A percentile compares a stretch with the other conserved stretches of the same genome.
These are phyloP conservation scores for Canavalia ensiformis DNA, from an alignment of 306 rosid genomes.

Conservation along the genomic window DNA sequence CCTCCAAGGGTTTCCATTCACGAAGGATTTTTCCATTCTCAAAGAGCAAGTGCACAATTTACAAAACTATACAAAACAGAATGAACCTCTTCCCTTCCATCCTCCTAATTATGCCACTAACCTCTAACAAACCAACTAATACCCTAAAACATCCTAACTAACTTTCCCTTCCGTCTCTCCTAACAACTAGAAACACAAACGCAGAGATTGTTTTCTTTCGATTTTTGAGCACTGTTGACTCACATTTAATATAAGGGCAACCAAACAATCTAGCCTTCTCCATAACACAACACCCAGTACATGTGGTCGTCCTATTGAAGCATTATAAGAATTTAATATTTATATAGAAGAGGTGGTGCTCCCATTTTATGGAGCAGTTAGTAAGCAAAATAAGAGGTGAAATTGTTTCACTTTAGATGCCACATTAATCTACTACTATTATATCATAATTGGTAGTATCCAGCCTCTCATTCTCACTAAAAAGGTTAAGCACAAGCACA, in stretches of 20 bases:
- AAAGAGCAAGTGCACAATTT: no score
- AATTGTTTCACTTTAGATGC: not conserved
- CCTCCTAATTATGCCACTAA: no score
- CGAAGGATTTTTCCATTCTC: no score
- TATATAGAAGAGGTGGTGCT: not conserved
- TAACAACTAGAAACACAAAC: not conserved
- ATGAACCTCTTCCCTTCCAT: no score
- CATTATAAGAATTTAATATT: conserved; percentile 30
- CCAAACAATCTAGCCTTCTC: conserved; percentile 1
- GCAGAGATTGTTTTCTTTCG: not conserved
- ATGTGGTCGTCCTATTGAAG: not conserved
- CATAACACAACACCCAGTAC: not conserved
- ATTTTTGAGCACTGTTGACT: not conserved
- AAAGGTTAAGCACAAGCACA: conserved; percentile 8
- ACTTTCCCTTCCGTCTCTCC: no score
- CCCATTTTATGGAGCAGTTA: not conserved
- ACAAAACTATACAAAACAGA: no score
- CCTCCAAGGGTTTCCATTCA: no score
- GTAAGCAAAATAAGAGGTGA: not conserved
- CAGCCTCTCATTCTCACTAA: conserved; percentile 10
- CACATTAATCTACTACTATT: not conserved
- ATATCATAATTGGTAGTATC: conserved; percentile 3
- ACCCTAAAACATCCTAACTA: no score
- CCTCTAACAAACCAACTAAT: no score
- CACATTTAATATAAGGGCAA: not conserved